Conservation (phyloP, 2,329 filamentous ascomycete genomes). For the Juglanconis sp. region DNA sequence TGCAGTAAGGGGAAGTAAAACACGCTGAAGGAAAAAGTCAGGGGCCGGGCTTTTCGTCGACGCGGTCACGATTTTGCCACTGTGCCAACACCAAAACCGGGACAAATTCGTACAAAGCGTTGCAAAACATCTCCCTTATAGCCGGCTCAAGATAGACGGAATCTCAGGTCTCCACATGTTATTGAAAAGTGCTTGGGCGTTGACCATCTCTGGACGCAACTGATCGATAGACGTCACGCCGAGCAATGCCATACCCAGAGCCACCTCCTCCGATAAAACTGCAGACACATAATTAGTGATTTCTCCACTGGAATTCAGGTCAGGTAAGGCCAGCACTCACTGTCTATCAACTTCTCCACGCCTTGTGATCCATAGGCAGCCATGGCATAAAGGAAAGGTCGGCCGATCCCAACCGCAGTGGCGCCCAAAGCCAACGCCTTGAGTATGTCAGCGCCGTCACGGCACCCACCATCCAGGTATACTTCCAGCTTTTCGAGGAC, state of each 20-base stretch:
- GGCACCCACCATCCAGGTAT: conserved; percentile 53
- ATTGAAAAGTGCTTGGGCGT: conserved; percentile 31
- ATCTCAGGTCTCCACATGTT: conserved; percentile 32
- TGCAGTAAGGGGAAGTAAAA: too few relatives aligned
- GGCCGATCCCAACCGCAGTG: conserved; percentile 49
- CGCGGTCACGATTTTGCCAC: too few relatives aligned
- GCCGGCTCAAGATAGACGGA: conserved; percentile 21
- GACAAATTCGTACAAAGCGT: neutral
- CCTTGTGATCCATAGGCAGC: conserved; percentile 14
- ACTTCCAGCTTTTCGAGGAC: conserved; percentile 50
- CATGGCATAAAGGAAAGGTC: conserved; percentile 35
- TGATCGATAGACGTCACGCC: conserved; percentile 48
- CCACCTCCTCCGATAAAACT: conserved; percentile 22
- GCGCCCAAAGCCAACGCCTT: conserved; percentile 53
- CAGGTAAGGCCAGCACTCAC: neutral
- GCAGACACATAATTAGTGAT: neutral
- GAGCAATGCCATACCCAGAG: conserved; percentile 46
- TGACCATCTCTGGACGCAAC: conserved; percentile 49
- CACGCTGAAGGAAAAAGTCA: too few relatives aligned
- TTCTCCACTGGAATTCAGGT: neutral
- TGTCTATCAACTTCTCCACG: conserved; percentile 15
- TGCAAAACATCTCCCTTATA: neutral
- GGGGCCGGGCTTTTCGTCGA: too few relatives aligned
- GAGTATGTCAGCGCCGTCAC: conserved; percentile 52
- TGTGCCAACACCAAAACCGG: too few relatives aligned